These are phyloP conservation scores for Candida wancherniae DNA, from an alignment of 805 yeast genomes.

Conservation along the genomic window DNA sequence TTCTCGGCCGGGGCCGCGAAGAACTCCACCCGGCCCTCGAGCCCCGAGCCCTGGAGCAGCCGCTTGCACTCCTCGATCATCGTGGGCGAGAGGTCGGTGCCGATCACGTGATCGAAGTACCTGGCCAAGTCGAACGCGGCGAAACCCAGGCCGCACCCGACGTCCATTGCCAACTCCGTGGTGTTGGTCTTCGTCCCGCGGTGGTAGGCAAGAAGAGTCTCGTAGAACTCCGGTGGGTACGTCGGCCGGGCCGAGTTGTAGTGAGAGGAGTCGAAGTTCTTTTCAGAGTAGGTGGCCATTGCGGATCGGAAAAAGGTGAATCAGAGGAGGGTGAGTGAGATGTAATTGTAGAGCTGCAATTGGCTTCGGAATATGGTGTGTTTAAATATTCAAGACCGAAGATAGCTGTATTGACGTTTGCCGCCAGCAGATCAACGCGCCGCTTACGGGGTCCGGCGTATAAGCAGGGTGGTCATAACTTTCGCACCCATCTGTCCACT, in stretches of 20 bases:
- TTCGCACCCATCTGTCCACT: no score
- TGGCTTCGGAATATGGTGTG: no score
- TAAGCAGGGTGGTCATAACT: no score
- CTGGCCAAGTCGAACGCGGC: slow-evolving; percentile 52
- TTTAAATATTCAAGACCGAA: no score
- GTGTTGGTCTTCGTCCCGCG: slow-evolving; percentile 19
- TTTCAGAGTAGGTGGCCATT: slow-evolving; percentile 63
- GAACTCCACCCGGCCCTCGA: slow-evolving; percentile 17
- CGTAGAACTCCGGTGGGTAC: slow-evolving; percentile 52
- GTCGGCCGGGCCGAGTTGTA: slow-evolving; percentile 63
- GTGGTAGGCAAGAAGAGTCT: slow-evolving; percentile 40
- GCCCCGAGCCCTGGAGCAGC: slow-evolving; percentile 5
- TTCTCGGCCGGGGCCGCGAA: slow-evolving; percentile 23
- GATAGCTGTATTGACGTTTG: no score
- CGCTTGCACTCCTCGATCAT: slow-evolving; percentile 44
- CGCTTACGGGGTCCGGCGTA: no score
- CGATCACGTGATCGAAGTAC: slow-evolving; percentile 48
- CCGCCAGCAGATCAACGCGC: no score
- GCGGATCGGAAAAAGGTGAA: no score
- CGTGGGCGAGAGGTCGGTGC: slow-evolving; percentile 54
- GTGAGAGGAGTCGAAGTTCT: slow-evolving; percentile 44
- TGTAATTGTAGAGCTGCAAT: no score
- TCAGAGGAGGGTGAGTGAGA: no score
- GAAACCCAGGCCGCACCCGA: slow-evolving; percentile 80
- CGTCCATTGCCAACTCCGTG: slow-evolving; percentile 48